Percentiles rank a stretch among this genome's conserved stretches.
Conservation (phyloP, 1,284 basidiomycete species). For the Ganoderma resinaceum region DNA sequence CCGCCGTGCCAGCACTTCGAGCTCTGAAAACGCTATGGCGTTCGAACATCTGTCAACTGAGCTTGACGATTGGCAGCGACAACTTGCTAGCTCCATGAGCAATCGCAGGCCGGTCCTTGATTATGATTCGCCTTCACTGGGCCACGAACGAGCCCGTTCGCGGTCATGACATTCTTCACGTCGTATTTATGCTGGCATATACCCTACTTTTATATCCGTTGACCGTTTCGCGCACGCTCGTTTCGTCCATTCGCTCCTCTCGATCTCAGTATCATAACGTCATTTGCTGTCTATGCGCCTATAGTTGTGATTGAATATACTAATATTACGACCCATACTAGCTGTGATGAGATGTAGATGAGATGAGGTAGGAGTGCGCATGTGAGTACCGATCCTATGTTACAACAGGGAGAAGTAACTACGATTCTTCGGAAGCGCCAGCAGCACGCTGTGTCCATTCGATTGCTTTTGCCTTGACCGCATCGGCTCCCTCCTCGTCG, state of each 20-base stretch:
- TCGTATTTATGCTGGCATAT: slow-evolving; percentile 43
- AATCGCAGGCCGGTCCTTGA: slow-evolving; percentile 74
- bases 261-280: slow-evolving; percentile 47
- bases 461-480: slow-evolving; percentile 88
- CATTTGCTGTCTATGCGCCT: slow-evolving; percentile 39
- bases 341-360: slow-evolving; percentile 3
- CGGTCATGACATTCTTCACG: slow-evolving; percentile 60
- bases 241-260: slow-evolving; percentile 53
- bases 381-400: background rate
- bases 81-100: slow-evolving; percentile 78
- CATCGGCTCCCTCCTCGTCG: slow-evolving; percentile 82
- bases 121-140: slow-evolving; percentile 58
- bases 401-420: slow-evolving; percentile 38
- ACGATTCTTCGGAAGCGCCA: slow-evolving; percentile 28
- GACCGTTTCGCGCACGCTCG: slow-evolving; percentile 49
- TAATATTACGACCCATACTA: slow-evolving; percentile 25
- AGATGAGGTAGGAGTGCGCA: background rate
- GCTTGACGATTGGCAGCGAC: slow-evolving; percentile 84
- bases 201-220: slow-evolving; percentile 40
- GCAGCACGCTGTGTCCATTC: slow-evolving; percentile 81
- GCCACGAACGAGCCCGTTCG: slow-evolving; percentile 66
- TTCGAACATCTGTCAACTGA: slow-evolving; percentile 81
- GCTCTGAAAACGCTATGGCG: slow-evolving; percentile 79
- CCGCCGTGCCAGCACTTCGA: slow-evolving; percentile 74
- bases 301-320: slow-evolving; percentile 35